Conservation (phyloP, 345 rosid species). For the Eucalyptus sp. region DNA sequence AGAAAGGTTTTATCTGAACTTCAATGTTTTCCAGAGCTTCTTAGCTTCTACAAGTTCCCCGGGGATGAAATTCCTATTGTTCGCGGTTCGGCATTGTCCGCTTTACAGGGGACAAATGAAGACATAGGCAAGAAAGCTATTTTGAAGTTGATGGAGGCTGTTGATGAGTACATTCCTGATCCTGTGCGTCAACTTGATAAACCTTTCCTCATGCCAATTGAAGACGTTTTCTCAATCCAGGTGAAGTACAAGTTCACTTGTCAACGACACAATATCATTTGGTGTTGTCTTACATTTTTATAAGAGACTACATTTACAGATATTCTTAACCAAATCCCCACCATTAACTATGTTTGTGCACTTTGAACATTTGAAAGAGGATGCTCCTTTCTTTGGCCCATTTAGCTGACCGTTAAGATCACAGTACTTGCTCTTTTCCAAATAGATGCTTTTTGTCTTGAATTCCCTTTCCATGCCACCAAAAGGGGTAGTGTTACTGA, state of each 20-base stretch:
- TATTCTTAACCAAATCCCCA: background rate
- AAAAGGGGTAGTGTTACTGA: background rate
- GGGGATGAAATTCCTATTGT: slow-evolving; percentile 97
- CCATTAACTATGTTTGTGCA: background rate
- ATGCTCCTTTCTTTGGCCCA: background rate
- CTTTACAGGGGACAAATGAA: slow-evolving; percentile 84
- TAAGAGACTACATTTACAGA: background rate
- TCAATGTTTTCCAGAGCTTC: slow-evolving; percentile 61
- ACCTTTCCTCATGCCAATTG: slow-evolving; percentile 94
- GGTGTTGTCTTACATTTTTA: background rate
- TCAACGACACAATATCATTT: background rate
- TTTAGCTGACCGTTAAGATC: background rate
- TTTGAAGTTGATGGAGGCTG: slow-evolving; percentile 91
- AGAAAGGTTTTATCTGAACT: background rate
- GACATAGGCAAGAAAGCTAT: slow-evolving; percentile 87
- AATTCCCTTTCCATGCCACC: background rate
- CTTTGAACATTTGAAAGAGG: background rate
- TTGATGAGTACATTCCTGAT: slow-evolving; percentile 93
- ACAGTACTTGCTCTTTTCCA: background rate
- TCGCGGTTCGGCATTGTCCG: slow-evolving; percentile 82
- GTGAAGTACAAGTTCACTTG: background rate
- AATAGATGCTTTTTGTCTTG: background rate
- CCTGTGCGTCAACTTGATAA: slow-evolving; percentile 95
- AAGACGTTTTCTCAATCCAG: slow-evolving; percentile 99
- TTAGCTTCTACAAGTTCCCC: slow-evolving; percentile 97